Base-by-base conservation (phyloP, 1,139 yeast species). In the Blastobotrys aristatus region DNA sequence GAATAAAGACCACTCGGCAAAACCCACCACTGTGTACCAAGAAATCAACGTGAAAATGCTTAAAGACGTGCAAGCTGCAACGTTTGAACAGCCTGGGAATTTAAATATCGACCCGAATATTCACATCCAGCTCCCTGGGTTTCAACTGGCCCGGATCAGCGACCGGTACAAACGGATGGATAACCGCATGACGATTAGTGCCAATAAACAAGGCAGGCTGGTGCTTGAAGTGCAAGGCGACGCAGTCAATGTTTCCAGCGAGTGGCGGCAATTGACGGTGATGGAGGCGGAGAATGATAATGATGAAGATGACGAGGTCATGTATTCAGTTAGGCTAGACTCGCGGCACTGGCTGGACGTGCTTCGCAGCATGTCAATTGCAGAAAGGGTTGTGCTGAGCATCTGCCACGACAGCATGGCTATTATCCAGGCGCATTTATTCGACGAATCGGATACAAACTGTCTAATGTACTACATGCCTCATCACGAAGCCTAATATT, bases 401-500 rank as follows among this genome's bases (percentile, higher is more conserved):
- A 53, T 69, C 13, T 53, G 60, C 31, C 58, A 67, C 46, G 56
- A 55, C 10, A 54, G 55, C 14, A 61, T 64, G 4, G 53, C 67
- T 17, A 61, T 63, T 10, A 57, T 67, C 16, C 66, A 67, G 43
- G 69, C 65, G 44, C 64, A 60, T 39, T 46, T 68, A 5, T 54
- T 58, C n/a, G 62, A 56, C 2, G n/a, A n/a, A n/a, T 50, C 53
- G n/a, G 51, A 57, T 13, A 3, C 8, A 3, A 44, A 45, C 30
- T 34, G 31, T 35, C 30, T 45, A 35, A 33, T 45, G 40, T 45
- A 45, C 30, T 40, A 30, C 37, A 30, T 24, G 31, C 42, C 31
- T 13, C 40, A 37, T 13, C 38, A 34, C 24, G 38, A 34, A 46
- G 72, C 61, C 17, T 21, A 7, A 69, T 89, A 92, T 43, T 77